Evolutionary conservation across 345 rosid species (phyloP), one percentile per base, ranked within the genome.

Genomic region (Noccaea caerulescens): DNA sequence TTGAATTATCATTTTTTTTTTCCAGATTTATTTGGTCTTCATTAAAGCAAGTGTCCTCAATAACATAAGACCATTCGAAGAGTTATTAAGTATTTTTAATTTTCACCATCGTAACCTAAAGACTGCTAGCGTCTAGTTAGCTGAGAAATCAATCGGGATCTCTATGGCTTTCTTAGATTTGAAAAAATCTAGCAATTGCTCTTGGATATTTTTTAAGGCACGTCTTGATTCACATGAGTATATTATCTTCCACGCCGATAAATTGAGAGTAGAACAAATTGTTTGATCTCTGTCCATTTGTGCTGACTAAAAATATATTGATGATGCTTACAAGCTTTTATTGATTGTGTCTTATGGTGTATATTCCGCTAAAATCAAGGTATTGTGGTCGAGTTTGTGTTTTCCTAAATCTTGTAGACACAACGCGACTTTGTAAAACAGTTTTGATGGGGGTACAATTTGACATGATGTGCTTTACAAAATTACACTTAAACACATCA

Each of bases 161-260:
- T 34, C 38, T 3, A 37, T 1, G 8, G 34, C 47, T n/a, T 46
- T 37, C 3, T 36, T 34, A 5, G 47, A 36, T 57, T 36, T 69
- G 6, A 57, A 69, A 34, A 69, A 46, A 69, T 69, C 56, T 23
- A 69, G n/a, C 0, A 3, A 47, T 1, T 57, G 57, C 5, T 69
- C 49, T 58, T 58, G 7, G 6, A 69, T 37, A 0, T 23, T 36
- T 37, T 69, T 58, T 0, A 25, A 58, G 0, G 1, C 58, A 69
- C 0, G 11, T 58, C 9, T 68, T 44, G 27, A 58, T 36, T 66
- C 73, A 69, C 0, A 47, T 36, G 4, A 12, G 10, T 2, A 58
- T 13, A 7, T 6, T 58, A 10, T 49, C 66, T 1, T 69, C 58
- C 2, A 37, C 32, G 0, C 58, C 66, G 0, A 13, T 27, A 7